Evolutionary conservation across 805 yeast species (phyloP), one percentile per base, ranked within the genome.

Genomic region (Starmera caribaea): DNA sequence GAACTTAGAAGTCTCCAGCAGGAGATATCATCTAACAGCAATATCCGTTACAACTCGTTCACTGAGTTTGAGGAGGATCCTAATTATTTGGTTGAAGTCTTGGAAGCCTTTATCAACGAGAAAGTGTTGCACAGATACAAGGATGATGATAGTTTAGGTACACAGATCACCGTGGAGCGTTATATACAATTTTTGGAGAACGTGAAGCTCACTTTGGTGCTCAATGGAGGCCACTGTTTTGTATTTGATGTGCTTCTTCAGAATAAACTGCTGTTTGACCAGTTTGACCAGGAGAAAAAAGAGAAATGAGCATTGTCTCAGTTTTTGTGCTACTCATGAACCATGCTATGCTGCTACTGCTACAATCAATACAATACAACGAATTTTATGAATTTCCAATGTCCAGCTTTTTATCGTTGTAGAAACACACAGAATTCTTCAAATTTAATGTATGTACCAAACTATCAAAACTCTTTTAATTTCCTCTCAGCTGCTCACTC

Each of bases 161-260:
- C 48, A 35, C 41, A 47, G 36, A 34, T 57, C 5, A 40, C 43
- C 8, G 40, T 54, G 12, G 56, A 57, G 32, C 49, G 59, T 31
- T 62, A 59, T 40, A 41, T 56, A 8, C 62, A 63, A 36, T 65
- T 73, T 41, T 52, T 68, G 7, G 56, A 57, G 28, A 70, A 66
- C 35, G 61, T 73, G 35, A 63, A 63, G 47, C 50, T 65, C 41
- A 61, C 78, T 29, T 54, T 73, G 34, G 55, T 59, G 14, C 47
- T 73, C 29, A 79, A 80, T 48, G 80, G 81, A 14, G 81, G 79
- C 1, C 71, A 76, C 47, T 63, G 79, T 2, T 72, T 71, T 38
- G 66, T 74, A 11, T 66, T 80, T 49, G 87, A 80, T 49, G 62
- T 79, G 1, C 51, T 79, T 33, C 50, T 75, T 16, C 69, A 73